Conservation (phyloP, 2,329 filamentous ascomycete genomes). For the Clathrospora elynae region DNA sequence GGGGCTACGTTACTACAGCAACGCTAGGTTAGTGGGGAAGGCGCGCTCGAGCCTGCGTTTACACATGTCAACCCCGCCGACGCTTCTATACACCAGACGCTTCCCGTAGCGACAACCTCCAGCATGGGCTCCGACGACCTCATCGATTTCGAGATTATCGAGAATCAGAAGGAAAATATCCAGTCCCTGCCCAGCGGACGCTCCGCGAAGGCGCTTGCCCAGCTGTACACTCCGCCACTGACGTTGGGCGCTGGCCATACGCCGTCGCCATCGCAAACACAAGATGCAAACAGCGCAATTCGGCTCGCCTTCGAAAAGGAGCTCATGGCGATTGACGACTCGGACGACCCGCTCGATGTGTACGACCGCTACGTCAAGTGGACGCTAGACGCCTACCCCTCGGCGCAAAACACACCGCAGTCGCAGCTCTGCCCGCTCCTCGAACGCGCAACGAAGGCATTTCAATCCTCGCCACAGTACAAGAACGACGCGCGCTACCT, state of each 20-base stretch:
- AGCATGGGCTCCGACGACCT: slow-evolving; percentile 55
- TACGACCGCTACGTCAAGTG: slow-evolving; percentile 97
- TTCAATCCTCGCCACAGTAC: slow-evolving; percentile 84
- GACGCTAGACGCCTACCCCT: slow-evolving; percentile 94
- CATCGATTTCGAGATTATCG: slow-evolving; percentile 84
- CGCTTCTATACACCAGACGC: slow-evolving; percentile 15
- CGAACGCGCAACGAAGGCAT: slow-evolving; percentile 89
- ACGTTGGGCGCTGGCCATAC: slow-evolving; percentile 54
- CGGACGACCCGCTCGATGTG: slow-evolving; percentile 92
- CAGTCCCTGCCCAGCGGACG: slow-evolving; percentile 86
- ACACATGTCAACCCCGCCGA: slow-evolving; percentile 26
- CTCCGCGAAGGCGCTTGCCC: slow-evolving; percentile 85
- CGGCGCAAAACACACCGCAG: slow-evolving; percentile 85
- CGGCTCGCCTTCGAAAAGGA: slow-evolving; percentile 87
- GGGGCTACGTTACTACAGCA: slow-evolving; percentile 20
- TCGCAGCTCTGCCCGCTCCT: slow-evolving; percentile 89
- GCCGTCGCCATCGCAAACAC: slow-evolving; percentile 68
- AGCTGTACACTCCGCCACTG: slow-evolving; percentile 71
- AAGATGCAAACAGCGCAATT: slow-evolving; percentile 77
- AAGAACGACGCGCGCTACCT: slow-evolving; percentile 94
- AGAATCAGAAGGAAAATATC: slow-evolving; percentile 97
- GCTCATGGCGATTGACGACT: slow-evolving; percentile 76
- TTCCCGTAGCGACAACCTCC: slow-evolving; percentile 28
- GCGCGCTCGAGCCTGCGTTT: slow-evolving; percentile 21
- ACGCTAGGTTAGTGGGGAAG: slow-evolving; percentile 22